Evolutionary conservation across 2,329 filamentous ascomycete species (phyloP), one percentile per base, ranked within the genome.

Genomic region (Cercospora sojina): DNA sequence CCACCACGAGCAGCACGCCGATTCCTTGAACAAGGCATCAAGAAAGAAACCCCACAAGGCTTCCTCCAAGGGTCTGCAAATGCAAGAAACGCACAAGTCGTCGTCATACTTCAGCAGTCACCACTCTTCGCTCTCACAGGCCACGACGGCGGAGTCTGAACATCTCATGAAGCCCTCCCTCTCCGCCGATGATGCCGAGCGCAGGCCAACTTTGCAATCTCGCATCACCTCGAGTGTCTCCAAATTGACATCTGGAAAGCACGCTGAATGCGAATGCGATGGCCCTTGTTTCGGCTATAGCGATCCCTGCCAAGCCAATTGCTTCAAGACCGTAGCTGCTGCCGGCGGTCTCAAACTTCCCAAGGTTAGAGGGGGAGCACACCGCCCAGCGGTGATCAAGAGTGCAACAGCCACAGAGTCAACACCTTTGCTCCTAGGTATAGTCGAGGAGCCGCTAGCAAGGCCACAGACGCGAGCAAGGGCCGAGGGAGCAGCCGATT

Each of bases 251-350:
- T 74, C 72, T 8, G 72, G 71, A 9, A 69, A 69, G 32, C 68
- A 72, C 18, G 41, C 81, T 1, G 74, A 79, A 3, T 89, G 87
- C 70, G 85, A 87, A 67, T 82, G 85, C 62, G 78, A 83, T 61
- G 87, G 86, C 0, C 84, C 86, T 18, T 90, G 87, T 69, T 86
- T 85, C 70, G 87, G 87, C 0, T 85, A 85, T 70, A 86, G 85
- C 3, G 85, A 88, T 70, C 83, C 85, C 0, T 89, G 87, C 72
- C 86, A 87, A 1, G 80, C 81, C 25, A 86, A 88, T 67, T 89
- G 87, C 75, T 85, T 86, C 71, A 87, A 85, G 74, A 83, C 79
- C 41, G 74, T 83, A 5, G 80, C 79, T 51, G 75, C 78, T 0
- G 72, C 79, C 59, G 77, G 78, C 6, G 77, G 79, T 9, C 66